Base-by-base conservation (phyloP, 164 flowering plant genomes). In the Saururus chinensis region DNA sequence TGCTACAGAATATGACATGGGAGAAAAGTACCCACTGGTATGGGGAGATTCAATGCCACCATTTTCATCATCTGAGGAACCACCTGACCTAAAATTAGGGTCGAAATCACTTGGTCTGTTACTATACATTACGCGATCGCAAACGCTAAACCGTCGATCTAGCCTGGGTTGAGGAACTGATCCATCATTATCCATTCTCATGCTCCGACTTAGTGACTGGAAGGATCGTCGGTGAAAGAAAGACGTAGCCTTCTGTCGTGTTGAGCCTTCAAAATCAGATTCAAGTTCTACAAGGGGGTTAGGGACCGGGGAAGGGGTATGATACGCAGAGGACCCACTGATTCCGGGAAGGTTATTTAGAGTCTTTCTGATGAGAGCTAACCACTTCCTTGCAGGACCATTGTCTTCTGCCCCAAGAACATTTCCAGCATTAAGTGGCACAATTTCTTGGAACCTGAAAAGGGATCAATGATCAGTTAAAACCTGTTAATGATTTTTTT, bases 351-450 rank as follows among this genome's bases (percentile, higher is more conserved):
- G 88, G 67, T 75, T 86, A 67, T 89, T 88, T 22, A 93, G 73
- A 37, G 95, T 88, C 68, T 70, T 83, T 56, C 90, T 70, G 24
- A 93, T 85, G 11, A 92, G 83, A 30, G 90, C 78, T 45, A 84
- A 71, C 98, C 97, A 93, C 76, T 88, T 93, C 54, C 69, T 75
- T 9, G 98, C 97, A 0, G 97, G 98, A 26, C 79, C 92, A 70
- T 85, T 89, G 74, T 88, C 90, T 73, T 89, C 97, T 37, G 97
- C 78, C 23, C 98, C 97, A 77, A 93, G 79, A 41, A 93, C 98
- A 70, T 93, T 93, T 17, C 98, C 97, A 45, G 98, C 98, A 75
- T 89, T 93, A 58, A 93, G 62, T 63, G 98, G 98, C 68, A 93
- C 98, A 55, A 92, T 85, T 75, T 93, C 98, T 72, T 95, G 99